These are phyloP conservation scores for Hymenoscyphus repandus DNA, from an alignment of 2,329 filamentous ascomycete genomes.

Conservation along the genomic window DNA sequence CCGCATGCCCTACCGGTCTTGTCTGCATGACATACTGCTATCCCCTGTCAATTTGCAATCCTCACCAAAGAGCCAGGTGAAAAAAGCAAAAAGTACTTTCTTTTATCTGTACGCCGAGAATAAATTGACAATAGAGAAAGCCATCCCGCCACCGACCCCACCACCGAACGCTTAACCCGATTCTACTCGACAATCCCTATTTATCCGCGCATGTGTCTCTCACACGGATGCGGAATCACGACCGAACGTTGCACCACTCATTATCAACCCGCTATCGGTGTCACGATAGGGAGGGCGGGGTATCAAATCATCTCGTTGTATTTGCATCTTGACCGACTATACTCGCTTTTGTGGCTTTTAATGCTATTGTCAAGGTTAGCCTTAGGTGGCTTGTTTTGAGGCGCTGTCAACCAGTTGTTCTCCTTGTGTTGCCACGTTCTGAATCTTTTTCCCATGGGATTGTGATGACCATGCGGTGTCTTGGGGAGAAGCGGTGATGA, in stretches of 20 bases:
- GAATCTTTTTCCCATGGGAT: not conserved
- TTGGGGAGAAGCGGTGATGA: not conserved
- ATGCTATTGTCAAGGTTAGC: not conserved
- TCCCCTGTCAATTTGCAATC: too few relatives aligned
- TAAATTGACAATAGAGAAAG: too few relatives aligned
- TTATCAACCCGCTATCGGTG: not conserved
- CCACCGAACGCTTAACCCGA: too few relatives aligned
- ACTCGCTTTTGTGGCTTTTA: not conserved
- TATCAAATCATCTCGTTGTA: not conserved
- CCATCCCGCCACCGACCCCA: too few relatives aligned
- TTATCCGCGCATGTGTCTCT: not conserved
- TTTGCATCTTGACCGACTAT: not conserved
- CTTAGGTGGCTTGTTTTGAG: not conserved
- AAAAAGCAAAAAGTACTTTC: too few relatives aligned
- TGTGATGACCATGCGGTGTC: not conserved
- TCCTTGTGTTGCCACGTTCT: slow-evolving; percentile 1
- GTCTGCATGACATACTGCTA: too few relatives aligned
- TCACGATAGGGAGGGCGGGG: not conserved
- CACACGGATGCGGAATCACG: not conserved
- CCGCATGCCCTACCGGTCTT: too few relatives aligned
- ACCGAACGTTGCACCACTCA: not conserved
- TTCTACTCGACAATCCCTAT: too few relatives aligned
- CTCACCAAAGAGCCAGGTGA: too few relatives aligned
- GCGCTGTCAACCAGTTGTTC: slow-evolving; percentile 1
- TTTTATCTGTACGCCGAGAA: too few relatives aligned